Evolutionary conservation across 768 basidiomycete genomes (phyloP), one percentile per base, ranked within the genome.

Genomic region (Suillus paluster): DNA sequence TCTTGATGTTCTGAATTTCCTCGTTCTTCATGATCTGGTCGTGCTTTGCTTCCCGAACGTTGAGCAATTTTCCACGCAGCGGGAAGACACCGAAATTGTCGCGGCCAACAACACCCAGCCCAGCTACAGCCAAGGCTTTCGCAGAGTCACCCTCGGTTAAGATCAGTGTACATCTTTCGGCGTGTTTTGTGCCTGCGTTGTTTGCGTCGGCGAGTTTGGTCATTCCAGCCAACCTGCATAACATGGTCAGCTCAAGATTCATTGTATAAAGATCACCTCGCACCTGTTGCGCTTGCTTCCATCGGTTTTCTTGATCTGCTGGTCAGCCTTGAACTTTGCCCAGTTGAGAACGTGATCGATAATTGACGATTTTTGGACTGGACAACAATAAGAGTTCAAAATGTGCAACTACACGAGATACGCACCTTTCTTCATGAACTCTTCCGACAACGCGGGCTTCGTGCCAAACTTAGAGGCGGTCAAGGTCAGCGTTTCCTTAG

Each of bases 111-210:
- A 98, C 95, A 60, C 88, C 86, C 38, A 99, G 85, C 54, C 97
- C 97, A 52, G 96, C 95, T 30, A 99, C 89, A 11, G 97, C 97
- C 42, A 99, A 83, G 7, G 95, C 89, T 74, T 98, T 98, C 81
- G 97, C 97, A 25, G 97, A 99, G 78, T 99, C 97, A 82, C 97
- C 97, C 85, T 99, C 97, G 0, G 97, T 99, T 5, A 99, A 80
- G 62, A 99, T 99, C 58, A 99, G 85, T 1, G 97, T 99, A 69
- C 97, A 99, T 49, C 89, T 82, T 52, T 84, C 83, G 7, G 86
- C 95, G 46, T 87, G 79, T 68, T 81, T 88, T 7, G 93, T 92
- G 10, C 97, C 97, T 2, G 97, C 97, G 68, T 95, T 96, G 80
- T 99, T 99, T 50, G 97, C 97, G 69, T 99, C 97, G 27, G 95